These are phyloP conservation scores for Nannochloropsis oceanica DNA, from an alignment of 108 stramenopile genomes.

Conservation along the genomic window DNA sequence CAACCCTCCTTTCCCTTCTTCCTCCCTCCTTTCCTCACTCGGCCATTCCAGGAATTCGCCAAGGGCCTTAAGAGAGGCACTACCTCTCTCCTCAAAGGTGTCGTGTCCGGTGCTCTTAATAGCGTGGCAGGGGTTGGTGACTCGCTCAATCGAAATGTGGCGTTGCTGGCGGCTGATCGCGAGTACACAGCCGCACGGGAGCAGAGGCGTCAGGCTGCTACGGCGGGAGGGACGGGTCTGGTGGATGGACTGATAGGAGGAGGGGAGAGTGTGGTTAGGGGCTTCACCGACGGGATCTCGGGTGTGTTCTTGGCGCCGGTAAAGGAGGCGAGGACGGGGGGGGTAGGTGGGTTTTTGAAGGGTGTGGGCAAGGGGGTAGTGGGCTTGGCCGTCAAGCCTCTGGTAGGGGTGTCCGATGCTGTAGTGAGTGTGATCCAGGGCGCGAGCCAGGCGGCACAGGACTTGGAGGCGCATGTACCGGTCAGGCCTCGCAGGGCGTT, in stretches of 20 bases:
- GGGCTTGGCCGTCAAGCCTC: conserved; percentile 35
- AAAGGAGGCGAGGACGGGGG: conserved; percentile 23
- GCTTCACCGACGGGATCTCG: not conserved
- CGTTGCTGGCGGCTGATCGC: not conserved
- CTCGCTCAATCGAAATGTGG: not conserved
- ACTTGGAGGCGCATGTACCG: not conserved
- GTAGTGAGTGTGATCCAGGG: conserved; percentile 12
- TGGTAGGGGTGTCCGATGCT: conserved; percentile 24
- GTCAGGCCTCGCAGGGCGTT: not conserved
- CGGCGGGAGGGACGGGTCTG: not conserved
- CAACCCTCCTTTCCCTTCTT: too few species aligned
- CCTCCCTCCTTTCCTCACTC: too few species aligned
- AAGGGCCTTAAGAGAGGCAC: not conserved
- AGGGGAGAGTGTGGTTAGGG: conserved; percentile 10
- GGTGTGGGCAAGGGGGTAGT: conserved; percentile 31
- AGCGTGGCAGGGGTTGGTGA: not conserved
- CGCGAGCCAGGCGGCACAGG: not conserved
- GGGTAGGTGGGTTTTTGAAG: conserved; percentile 29
- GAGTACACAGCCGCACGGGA: not conserved
- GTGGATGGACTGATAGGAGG: conserved; percentile 7
- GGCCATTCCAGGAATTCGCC: not conserved
- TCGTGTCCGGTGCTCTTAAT: not conserved
- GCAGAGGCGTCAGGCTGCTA: not conserved
- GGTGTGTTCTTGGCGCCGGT: conserved; percentile 27
- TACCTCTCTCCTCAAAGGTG: not conserved